phyloP scores from a whole-genome alignment of 257 asterid species.

The Leptodermis oblonga region DNA sequence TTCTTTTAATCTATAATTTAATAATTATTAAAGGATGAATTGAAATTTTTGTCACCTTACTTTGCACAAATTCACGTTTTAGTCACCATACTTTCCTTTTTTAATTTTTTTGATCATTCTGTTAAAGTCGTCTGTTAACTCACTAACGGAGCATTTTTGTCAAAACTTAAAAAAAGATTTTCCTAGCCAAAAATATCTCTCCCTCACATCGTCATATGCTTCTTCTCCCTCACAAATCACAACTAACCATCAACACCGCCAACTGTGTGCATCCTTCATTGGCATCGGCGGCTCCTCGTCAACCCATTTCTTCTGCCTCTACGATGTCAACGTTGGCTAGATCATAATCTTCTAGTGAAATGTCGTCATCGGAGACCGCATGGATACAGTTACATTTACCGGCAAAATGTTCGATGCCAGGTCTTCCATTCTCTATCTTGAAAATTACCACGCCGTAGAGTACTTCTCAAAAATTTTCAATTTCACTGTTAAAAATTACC shows the following conservation, averaged over 20 bases:
- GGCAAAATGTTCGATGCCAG: constrained; percentile 94
- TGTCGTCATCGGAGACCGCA: constrained; percentile 75
- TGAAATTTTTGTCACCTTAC: too few relatives aligned
- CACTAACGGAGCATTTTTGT: too few relatives aligned
- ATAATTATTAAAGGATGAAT: too few relatives aligned
- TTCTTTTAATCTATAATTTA: too few relatives aligned
- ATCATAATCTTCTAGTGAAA: constrained; percentile 67
- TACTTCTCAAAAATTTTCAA: constrained; percentile 47
- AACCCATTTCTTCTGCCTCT: constrained; percentile 82
- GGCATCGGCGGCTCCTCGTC: constrained; percentile 94
- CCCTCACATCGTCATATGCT: background rate
- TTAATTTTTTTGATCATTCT: too few relatives aligned
- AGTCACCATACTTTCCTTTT: too few relatives aligned
- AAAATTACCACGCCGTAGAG: constrained; percentile 68
- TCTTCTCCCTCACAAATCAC: background rate
- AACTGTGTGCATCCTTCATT: constrained; percentile 77
- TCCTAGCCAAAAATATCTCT: too few relatives aligned
- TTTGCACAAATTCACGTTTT: too few relatives aligned
- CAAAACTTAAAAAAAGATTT: too few relatives aligned
- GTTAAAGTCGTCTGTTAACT: too few relatives aligned
- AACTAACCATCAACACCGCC: constrained; percentile 15
- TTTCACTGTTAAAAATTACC: constrained; percentile 41
- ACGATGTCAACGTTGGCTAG: constrained; percentile 22
- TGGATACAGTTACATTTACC: constrained; percentile 76
- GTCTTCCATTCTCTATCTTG: constrained; percentile 81